Base-by-base conservation (phyloP, 2,329 filamentous ascomycete species). In the Aureobasidium sp. region DNA sequence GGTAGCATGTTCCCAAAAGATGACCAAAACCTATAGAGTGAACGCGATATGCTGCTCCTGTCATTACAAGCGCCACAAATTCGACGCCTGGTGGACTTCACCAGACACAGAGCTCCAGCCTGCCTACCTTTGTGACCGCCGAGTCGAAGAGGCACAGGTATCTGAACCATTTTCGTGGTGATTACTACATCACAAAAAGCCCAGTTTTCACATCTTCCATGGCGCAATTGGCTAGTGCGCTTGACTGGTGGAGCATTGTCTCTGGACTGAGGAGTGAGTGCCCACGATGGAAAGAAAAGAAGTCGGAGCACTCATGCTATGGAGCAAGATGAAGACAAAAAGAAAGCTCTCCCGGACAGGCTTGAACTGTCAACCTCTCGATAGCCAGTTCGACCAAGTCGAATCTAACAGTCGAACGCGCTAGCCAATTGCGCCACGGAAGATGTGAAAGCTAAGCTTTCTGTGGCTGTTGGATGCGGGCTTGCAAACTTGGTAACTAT, bases 391-490 rank as follows among this genome's bases (percentile, higher is more conserved):
- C 31, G 35, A n/a, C 3, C 9, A 19, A 8, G 31, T 33, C 49
- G 42, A 14, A 53, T 27, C 33, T 57, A 57, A 59, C 54, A 59
- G 54, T 59, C 54, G 54, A 59, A 59, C 54, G 54, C 54, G 44
- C 54, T 59, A 59, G 54, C 54, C 42, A 59, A 59, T 48, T 59
- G 54, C 54, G 54, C 54, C 54, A 59, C 54, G 42, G 42, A 48
- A 48, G 54, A 59, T 59, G 27, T 48, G 42, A 44, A 57, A 39
- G 49, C 31, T 39, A 19, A 9, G 52, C 37, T 56, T 56, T 42
- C 33, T 52, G 49, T 50, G 27, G 49, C 47, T 33, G n/a, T 35
- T 50, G 48, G 27, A 19, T 49, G 27, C 24, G 9, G 14, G 15
- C 15, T 17, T 31, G 17, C 29, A 5, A 1, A 19, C 12, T 11